Evolutionary conservation across 108 stramenopile species (phyloP).

Genomic region (Cyclotella kingstonii): DNA sequence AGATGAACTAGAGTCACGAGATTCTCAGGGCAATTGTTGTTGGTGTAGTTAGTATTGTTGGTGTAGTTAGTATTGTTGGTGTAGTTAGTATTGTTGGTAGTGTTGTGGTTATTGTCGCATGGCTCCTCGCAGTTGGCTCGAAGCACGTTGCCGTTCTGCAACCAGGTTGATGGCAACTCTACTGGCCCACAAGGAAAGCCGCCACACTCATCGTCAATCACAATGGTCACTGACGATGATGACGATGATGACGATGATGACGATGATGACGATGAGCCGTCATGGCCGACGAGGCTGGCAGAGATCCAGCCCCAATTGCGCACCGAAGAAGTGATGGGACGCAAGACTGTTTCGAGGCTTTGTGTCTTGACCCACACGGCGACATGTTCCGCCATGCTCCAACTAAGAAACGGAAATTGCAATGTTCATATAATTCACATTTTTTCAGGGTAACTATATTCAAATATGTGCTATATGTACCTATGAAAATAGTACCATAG

Average conservation of each 20-base stretch:
- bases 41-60: not conserved
- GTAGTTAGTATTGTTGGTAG: no score
- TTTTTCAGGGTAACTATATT: no score
- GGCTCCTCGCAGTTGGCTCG: conserved; percentile 20
- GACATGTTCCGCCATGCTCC: conserved; percentile 10
- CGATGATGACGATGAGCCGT: conserved; percentile 11
- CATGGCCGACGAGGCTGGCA: conserved; percentile 9
- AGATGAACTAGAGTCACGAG: conserved; percentile 73
- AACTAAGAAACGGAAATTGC: no score
- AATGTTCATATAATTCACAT: no score
- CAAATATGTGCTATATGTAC: no score
- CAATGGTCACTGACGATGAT: conserved; percentile 24
- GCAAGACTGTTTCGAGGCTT: conserved; percentile 12
- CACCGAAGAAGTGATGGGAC: not conserved
- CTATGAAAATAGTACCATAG: no score
- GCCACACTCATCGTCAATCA: no score
- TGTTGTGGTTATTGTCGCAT: not conserved
- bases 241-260: conserved; percentile 4
- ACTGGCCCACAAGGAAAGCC: conserved; percentile 15
- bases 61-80: no score
- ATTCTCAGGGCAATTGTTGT: conserved; percentile 50
- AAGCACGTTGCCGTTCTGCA: conserved; percentile 30
- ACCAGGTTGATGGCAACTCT: conserved; percentile 14
- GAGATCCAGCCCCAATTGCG: conserved; percentile 41
- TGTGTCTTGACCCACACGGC: conserved; percentile 19